Percentiles rank a stretch among this genome's conserved stretches.
Conservation (phyloP, 1,139 yeast genomes). For the Nematodospora anomalae region DNA sequence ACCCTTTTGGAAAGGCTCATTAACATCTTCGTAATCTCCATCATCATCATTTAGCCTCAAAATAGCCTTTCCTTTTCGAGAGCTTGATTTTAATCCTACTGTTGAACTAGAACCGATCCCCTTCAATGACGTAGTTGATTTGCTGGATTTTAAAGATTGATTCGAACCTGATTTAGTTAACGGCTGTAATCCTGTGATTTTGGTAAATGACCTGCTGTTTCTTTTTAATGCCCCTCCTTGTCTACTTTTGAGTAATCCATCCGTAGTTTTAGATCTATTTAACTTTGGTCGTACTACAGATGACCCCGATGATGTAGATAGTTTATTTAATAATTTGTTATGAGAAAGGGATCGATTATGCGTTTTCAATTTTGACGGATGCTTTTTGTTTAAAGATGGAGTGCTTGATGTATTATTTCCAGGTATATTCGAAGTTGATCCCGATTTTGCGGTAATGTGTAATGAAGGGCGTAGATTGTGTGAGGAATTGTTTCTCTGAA, state of each 20-base stretch:
- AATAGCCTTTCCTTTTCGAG: constrained; percentile 43
- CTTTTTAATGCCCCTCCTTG: constrained; percentile 29
- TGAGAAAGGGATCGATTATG: constrained; percentile 37
- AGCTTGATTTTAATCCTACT: constrained; percentile 40
- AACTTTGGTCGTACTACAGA: constrained; percentile 30
- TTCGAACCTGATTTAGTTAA: constrained; percentile 39
- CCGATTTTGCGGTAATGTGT: constrained; percentile 10
- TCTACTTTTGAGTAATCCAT: constrained; percentile 32
- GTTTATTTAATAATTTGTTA: constrained; percentile 25
- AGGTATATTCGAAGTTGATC: constrained; percentile 13
- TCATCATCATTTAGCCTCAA: constrained; percentile 37
- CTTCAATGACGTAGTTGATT: constrained; percentile 38
- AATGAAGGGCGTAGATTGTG: constrained; percentile 8
- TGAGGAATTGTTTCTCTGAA: constrained; percentile 1
- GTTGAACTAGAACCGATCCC: constrained; percentile 21
- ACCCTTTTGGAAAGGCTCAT: constrained; percentile 13
- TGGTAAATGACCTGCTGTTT: constrained; percentile 40
- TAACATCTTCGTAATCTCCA: constrained; percentile 34
- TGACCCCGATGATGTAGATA: constrained; percentile 14
- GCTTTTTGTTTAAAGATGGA: constrained; percentile 9
- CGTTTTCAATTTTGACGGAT: constrained; percentile 9
- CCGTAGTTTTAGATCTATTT: constrained; percentile 45
- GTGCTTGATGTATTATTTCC: constrained; percentile 7
- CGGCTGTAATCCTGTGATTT: constrained; percentile 39
- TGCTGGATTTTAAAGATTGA: constrained; percentile 30